Evolutionary conservation across 805 yeast genomes (phyloP).

Genomic region (Candida ortonii): DNA sequence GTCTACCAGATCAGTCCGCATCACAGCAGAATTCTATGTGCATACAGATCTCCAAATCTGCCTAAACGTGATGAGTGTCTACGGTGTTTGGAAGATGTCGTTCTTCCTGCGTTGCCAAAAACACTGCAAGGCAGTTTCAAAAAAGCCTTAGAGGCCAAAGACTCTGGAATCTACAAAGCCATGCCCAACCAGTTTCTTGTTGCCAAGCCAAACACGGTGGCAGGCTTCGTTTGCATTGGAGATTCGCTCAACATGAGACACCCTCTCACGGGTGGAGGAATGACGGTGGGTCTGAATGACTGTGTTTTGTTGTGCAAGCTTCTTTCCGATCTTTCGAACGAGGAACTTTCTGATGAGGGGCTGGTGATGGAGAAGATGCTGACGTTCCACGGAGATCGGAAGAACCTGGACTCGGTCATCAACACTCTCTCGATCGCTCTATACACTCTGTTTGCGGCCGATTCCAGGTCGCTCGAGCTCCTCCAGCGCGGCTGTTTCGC

Average conservation of each 20-base stretch:
- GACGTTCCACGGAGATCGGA: slow-evolving; percentile 75
- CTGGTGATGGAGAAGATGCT: slow-evolving; percentile 53
- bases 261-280: slow-evolving; percentile 98
- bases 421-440: slow-evolving; percentile 90
- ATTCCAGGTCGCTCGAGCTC: slow-evolving; percentile 56
- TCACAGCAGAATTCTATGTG: slow-evolving; percentile 88
- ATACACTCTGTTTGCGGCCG: slow-evolving; percentile 88
- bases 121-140: slow-evolving; percentile 63
- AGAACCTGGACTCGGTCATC: slow-evolving; percentile 75
- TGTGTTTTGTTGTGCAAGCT: slow-evolving; percentile 65
- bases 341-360: slow-evolving; percentile 56
- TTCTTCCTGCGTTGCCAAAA: slow-evolving; percentile 68
- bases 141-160: slow-evolving; percentile 49
- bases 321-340: slow-evolving; percentile 52
- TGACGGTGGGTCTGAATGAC: slow-evolving; percentile 95
- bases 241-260: slow-evolving; percentile 97
- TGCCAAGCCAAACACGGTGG: slow-evolving; percentile 65
- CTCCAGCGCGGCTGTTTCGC: slow-evolving; percentile 86
- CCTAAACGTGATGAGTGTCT: slow-evolving; percentile 62
- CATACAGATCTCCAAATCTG: slow-evolving; percentile 67
- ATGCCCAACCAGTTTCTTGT: slow-evolving; percentile 95
- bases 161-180: slow-evolving; percentile 56
- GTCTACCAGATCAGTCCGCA: slow-evolving; percentile 81
- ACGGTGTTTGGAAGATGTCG: slow-evolving; percentile 55
- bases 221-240: slow-evolving; percentile 81